These are phyloP conservation scores for Cystofilobasidium macerans DNA, from an alignment of 768 basidiomycete species.

Conservation along the genomic window DNA sequence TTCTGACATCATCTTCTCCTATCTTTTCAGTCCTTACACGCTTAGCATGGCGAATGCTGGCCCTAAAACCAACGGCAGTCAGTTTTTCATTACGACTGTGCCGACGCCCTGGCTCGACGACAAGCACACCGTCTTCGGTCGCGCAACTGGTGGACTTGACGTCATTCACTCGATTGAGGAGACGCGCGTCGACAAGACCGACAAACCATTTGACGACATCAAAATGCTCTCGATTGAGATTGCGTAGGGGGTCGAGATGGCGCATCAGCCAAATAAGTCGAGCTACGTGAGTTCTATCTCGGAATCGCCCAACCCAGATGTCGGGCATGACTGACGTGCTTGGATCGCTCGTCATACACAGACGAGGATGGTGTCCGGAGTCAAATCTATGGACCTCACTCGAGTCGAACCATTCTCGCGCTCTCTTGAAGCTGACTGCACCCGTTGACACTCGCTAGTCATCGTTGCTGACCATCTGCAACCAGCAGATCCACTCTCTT, in stretches of 20 bases:
- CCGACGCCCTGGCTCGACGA: conserved; percentile 81
- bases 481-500: too few relatives aligned
- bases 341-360: too few relatives aligned
- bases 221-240: conserved; percentile 54
- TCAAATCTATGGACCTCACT: too few relatives aligned
- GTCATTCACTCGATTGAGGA: conserved; percentile 77
- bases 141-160: conserved; percentile 74
- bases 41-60: conserved; percentile 77
- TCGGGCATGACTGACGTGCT: too few relatives aligned
- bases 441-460: too few relatives aligned
- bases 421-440: too few relatives aligned
- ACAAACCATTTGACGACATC: conserved; percentile 88
- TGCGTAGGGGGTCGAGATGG: conserved; percentile 7
- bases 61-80: conserved; percentile 74
- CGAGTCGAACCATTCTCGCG: too few relatives aligned
- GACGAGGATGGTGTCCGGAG: too few relatives aligned
- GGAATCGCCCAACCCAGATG: background rate
- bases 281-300: background rate
- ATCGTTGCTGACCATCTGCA: too few relatives aligned
- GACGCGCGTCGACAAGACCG: conserved; percentile 50
- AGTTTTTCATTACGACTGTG: conserved; percentile 96
- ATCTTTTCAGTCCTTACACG: conserved; percentile 64
- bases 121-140: conserved; percentile 65
- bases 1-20: background rate
- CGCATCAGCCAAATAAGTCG: background rate